Evolutionary conservation across 208 protist species (phyloP), one percentile per base, ranked within the genome.

Genomic region (Crithidia acanthocephali): DNA sequence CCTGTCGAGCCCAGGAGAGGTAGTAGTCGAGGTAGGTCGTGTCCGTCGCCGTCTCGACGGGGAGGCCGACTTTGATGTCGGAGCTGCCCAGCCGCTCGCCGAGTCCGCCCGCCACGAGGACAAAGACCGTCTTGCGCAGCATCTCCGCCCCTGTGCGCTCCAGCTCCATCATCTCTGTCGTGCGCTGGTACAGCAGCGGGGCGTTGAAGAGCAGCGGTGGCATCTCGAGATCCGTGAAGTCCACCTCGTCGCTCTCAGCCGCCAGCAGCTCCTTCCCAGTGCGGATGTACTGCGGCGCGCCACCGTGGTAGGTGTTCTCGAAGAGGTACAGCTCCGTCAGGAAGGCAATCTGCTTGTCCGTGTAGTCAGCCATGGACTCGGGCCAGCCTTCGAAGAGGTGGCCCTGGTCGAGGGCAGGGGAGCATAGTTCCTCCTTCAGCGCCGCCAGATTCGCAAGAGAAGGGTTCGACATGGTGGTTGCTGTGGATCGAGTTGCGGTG

Each of bases 11-110:
- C 88, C 88, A 93, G 10, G 57, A 22, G 35, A 90, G 64, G 71
- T 96, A 96, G 68, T 97, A 84, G 67, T 94, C 65, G 16, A 98
- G 76, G 77, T 95, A 98, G 28, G 74, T 83, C 2, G 58, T 76
- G 20, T 72, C 60, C 2, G 91, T 98, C 8, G 88, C 79, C 15
- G 90, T 95, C 65, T 98, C 91, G 6, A 92, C 73, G 0, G 96
- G 97, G 30, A 98, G 79, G 22, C 69, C 77, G 0, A 97, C 67
- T 72, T 98, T 98, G 66, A 98, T 97, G 37, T 86, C 90, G 2
- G 82, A 81, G 79, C 88, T 96, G 44, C 96, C 96, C 0, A 98
- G 86, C 2, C 96, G 88, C 82, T 98, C 95, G 13, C 96, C 96
- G 22, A 98, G 81, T 1, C 96, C 95, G 35, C 94, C 94, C 0